A percentile compares a stretch with the other conserved stretches of the same genome.
phyloP scores from a whole-genome alignment of 2,329 filamentous ascomycete species.

The Ceratocystis eucalypticola region DNA sequence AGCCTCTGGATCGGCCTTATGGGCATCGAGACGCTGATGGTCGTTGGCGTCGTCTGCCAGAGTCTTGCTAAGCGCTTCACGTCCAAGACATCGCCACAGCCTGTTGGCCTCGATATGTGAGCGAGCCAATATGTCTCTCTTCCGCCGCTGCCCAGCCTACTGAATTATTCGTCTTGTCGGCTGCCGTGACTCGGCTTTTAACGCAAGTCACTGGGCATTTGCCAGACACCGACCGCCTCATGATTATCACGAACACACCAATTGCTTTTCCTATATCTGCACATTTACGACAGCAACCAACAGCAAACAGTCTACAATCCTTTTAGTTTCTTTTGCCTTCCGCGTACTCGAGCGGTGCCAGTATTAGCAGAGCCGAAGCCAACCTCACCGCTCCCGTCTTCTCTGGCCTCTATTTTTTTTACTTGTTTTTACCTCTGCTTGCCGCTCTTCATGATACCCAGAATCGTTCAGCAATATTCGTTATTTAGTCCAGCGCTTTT shows the following conservation, averaged over 20 bases:
- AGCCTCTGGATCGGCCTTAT: slow-evolving; percentile 36
- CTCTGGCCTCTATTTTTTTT: not conserved
- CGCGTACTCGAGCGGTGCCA: not conserved
- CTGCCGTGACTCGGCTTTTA: not conserved
- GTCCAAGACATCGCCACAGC: slow-evolving; percentile 21
- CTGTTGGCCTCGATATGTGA: slow-evolving; percentile 13
- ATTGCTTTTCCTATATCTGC: not conserved
- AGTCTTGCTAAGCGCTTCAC: slow-evolving; percentile 21
- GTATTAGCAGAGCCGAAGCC: not conserved
- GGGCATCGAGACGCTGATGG: slow-evolving; percentile 33
- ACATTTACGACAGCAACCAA: not conserved
- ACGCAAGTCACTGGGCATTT: not conserved
- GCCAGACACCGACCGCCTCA: not conserved
- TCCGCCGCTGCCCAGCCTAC: not conserved
- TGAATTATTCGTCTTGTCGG: not conserved
- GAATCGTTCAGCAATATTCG: not conserved
- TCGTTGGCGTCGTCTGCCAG: slow-evolving; percentile 29
- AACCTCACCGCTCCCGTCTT: not conserved
- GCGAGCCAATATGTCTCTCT: slow-evolving; percentile 15
- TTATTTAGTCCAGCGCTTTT: not conserved
- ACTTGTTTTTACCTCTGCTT: slow-evolving; percentile 1
- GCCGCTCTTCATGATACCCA: not conserved
- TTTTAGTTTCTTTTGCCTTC: not conserved
- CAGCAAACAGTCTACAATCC: not conserved
- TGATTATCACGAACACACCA: slow-evolving; percentile 1